Conservation (phyloP, 2,329 filamentous ascomycete genomes). For the Lojkania enalia region DNA sequence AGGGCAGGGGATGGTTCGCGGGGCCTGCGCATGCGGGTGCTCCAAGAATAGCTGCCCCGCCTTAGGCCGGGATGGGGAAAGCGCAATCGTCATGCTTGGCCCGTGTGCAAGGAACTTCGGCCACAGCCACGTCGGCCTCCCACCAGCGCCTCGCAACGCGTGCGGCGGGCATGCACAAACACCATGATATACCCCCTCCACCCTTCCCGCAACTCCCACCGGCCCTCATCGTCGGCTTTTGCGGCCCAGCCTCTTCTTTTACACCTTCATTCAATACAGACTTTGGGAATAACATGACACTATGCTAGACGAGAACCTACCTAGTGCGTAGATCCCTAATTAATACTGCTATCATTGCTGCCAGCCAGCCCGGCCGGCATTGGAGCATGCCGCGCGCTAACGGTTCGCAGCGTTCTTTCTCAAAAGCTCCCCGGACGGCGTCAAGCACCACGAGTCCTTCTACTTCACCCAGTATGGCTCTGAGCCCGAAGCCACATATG, state of each 20-base stretch:
- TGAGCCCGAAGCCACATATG: slow-evolving; percentile 77
- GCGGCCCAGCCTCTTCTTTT: too few relatives aligned
- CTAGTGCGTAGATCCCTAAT: slow-evolving; percentile 55
- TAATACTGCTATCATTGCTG: background rate
- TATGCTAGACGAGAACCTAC: slow-evolving; percentile 96
- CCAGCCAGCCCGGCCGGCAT: background rate
- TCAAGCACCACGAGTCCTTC: slow-evolving; percentile 58
- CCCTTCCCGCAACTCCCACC: background rate
- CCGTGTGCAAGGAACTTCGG: background rate
- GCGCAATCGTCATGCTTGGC: background rate
- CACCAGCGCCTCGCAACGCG: slow-evolving; percentile 2
- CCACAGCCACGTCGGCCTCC: slow-evolving; percentile 3
- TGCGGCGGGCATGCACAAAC: background rate
- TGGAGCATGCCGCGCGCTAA: slow-evolving; percentile 18
- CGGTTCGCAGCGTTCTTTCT: slow-evolving; percentile 59
- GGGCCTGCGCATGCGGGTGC: too few relatives aligned
- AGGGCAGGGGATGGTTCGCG: background rate
- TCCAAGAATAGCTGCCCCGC: background rate
- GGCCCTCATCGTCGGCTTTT: background rate
- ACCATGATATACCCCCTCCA: background rate
- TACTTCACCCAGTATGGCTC: slow-evolving; percentile 72
- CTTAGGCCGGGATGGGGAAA: background rate
- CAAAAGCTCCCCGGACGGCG: slow-evolving; percentile 55
- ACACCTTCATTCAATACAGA: background rate
- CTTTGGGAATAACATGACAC: slow-evolving; percentile 21